Base-by-base conservation (phyloP, 257 asterid species). In the Parsonsia alboflavescens region DNA sequence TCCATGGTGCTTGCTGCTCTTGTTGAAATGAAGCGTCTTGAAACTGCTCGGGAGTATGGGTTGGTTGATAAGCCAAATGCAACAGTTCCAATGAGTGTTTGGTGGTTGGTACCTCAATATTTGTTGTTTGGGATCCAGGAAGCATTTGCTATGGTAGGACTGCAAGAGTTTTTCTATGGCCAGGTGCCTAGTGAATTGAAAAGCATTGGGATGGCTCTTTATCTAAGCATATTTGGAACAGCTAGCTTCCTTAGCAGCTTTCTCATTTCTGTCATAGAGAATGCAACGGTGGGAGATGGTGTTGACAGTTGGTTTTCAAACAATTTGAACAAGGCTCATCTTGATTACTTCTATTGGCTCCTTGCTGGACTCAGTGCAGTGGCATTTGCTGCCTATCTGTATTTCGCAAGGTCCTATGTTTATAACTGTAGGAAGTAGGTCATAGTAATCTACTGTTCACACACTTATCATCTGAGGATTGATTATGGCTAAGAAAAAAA, bases 141-240 rank as follows among this genome's bases (percentile, higher is more conserved):
- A 17, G 86, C 78, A 33, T 83, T 88, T 67, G 67, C 86, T 17
- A 59, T 85, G 73, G 84, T 88, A 19, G 97, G 96, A 36, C 74
- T 89, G 82, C 97, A 91, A 58, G 93, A 91, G 79, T 56, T 89
- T 66, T 89, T 89, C 84, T 91, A 91, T 7, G 92, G 86, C 76
- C 85, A 86, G 73, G 83, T 88, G 68, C 92, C 93, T 1, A 76
- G 82, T 26, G 89, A 82, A 28, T 65, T 89, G 74, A 89, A 84
- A 82, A 84, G 92, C 41, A 78, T 86, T 0, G 97, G 93, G 13
- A 75, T 88, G 2, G 77, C 90, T 48, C 79, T 91, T 19, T 88
- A 72, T 80, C 80, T 86, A 6, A 89, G 93, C 71, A 84, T 89
- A 45, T 73, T 82, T 42, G 96, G 97, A 10, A 65, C 84, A 30